These are phyloP conservation scores for Blastobotrys buckinghamii DNA, from an alignment of 1,139 yeast genomes.

Conservation along the genomic window DNA sequence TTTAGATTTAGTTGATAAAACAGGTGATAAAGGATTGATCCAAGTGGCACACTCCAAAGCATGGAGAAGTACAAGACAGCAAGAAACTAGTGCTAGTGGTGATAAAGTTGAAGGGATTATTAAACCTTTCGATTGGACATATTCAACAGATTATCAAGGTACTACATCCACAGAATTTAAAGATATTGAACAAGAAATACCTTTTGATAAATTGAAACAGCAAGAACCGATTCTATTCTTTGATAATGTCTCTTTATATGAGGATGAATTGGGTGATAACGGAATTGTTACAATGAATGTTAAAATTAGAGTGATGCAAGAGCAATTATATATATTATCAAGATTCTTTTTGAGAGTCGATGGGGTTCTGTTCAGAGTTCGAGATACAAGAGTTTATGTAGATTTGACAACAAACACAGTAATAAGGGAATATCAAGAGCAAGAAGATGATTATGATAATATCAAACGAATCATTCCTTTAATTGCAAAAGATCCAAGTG, in stretches of 20 bases:
- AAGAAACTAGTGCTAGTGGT: constrained; percentile 25
- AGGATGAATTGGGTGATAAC: constrained; percentile 94
- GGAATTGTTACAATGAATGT: constrained; percentile 76
- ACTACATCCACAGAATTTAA: neutral
- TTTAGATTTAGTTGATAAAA: constrained; percentile 54
- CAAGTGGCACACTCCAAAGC: constrained; percentile 84
- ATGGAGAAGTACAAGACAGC: constrained; percentile 66
- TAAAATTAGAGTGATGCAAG: constrained; percentile 85
- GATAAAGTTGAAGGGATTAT: constrained; percentile 47
- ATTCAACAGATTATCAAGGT: constrained; percentile 75
- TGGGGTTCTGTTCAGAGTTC: constrained; percentile 72
- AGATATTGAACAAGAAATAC: constrained; percentile 40
- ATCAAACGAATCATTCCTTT: constrained; percentile 44
- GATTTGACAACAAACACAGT: constrained; percentile 65
- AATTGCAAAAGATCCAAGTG: constrained; percentile 61
- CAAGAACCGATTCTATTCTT: constrained; percentile 86
- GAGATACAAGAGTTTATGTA: constrained; percentile 78
- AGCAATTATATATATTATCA: constrained; percentile 63
- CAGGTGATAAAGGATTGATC: constrained; percentile 44
- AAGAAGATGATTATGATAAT: constrained; percentile 59
- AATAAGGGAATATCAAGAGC: constrained; percentile 71
- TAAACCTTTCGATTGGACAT: constrained; percentile 96
- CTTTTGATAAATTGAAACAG: constrained; percentile 58
- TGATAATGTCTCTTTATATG: constrained; percentile 83
- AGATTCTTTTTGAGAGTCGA: constrained; percentile 86